Base-by-base conservation (phyloP, 163 green algal species). In the Smithsoniella earleae region DNA sequence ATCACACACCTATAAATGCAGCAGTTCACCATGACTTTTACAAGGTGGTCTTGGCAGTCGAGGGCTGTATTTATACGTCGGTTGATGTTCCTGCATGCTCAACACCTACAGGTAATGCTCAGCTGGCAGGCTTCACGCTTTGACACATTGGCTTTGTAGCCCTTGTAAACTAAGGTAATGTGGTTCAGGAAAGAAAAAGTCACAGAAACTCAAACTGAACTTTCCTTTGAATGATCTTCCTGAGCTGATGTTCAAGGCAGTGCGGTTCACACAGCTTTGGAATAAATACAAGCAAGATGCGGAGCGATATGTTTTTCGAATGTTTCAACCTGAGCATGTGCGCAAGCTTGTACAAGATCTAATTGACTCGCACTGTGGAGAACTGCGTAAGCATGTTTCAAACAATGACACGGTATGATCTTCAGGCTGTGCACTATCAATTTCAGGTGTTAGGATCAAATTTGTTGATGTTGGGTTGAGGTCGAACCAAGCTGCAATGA, bases 191-290 rank as follows among this genome's bases (percentile, higher is more conserved):
- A 69, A 69, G 58, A 69, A 69, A 13, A 69, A 69, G 58, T 69
- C 58, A 4, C 58, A 69, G 58, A 69, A 69, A 31, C 58, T 69
- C 1, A 69, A 69, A 34, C 58, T 69, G 30, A 69, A 69, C 25
- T 69, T 69, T 33, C 58, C 27, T 18, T 36, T 69, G 16, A n/a
- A 33, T 36, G 58, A 69, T 33, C 58, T 69, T 30, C 58, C 58
- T n/a, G 58, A 69, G 58, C 58, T 69, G 58, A 69, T 69, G 58
- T 69, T 45, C 58, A 69, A 69, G 58, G 58, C 58, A 30, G 58
- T 69, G n/a, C 58, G 58, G 16, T 69, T 69, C 25, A 69, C 58
- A 34, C 58, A 69, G 58, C 58, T 69, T 30, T 69, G 58, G 58
- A 69, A 69, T 33, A 69, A 69, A 34, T 69, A 69, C 58, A 69